These are phyloP conservation scores for Penicillium sp. DNA, from an alignment of 2,329 filamentous ascomycete species.

Conservation along the genomic window DNA sequence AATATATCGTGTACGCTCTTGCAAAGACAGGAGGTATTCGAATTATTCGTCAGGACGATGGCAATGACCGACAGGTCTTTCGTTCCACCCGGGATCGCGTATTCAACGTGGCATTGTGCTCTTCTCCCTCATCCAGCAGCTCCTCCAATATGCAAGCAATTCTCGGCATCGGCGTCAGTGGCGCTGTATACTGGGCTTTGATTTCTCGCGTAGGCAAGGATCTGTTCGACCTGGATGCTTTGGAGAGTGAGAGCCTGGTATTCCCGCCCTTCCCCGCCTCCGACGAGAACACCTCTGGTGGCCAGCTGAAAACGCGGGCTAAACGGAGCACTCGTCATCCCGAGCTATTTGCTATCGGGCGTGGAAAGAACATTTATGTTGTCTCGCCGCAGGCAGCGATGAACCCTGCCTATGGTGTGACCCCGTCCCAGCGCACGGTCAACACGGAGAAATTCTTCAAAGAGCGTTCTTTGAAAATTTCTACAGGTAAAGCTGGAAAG, in stretches of 20 bases:
- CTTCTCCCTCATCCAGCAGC: slow-evolving; percentile 51
- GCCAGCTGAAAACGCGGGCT: slow-evolving; percentile 90
- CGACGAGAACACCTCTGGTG: slow-evolving; percentile 85
- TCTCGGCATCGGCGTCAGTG: slow-evolving; percentile 87
- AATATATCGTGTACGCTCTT: slow-evolving; percentile 91
- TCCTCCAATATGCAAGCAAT: slow-evolving; percentile 67
- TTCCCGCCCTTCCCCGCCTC: slow-evolving; percentile 79
- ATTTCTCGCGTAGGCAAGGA: slow-evolving; percentile 73
- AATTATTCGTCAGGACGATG: slow-evolving; percentile 90
- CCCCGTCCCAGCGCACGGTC: slow-evolving; percentile 54
- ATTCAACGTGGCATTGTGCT: slow-evolving; percentile 84
- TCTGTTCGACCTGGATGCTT: slow-evolving; percentile 67
- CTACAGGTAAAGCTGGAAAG: slow-evolving; percentile 95
- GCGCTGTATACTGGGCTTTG: slow-evolving; percentile 92
- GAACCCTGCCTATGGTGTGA: slow-evolving; percentile 45
- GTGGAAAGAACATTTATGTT: slow-evolving; percentile 93
- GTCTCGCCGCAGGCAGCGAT: slow-evolving; percentile 59
- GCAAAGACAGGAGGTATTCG: slow-evolving; percentile 88
- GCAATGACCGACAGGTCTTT: slow-evolving; percentile 85
- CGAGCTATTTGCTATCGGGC: slow-evolving; percentile 89
- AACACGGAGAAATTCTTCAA: slow-evolving; percentile 83
- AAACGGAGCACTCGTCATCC: slow-evolving; percentile 83
- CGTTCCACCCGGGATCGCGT: slow-evolving; percentile 86
- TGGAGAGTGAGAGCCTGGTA: slow-evolving; percentile 80
- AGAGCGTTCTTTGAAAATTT: slow-evolving; percentile 85